phyloP scores from a whole-genome alignment of 1,284 basidiomycete genomes.

The Wolfiporia cocos region DNA sequence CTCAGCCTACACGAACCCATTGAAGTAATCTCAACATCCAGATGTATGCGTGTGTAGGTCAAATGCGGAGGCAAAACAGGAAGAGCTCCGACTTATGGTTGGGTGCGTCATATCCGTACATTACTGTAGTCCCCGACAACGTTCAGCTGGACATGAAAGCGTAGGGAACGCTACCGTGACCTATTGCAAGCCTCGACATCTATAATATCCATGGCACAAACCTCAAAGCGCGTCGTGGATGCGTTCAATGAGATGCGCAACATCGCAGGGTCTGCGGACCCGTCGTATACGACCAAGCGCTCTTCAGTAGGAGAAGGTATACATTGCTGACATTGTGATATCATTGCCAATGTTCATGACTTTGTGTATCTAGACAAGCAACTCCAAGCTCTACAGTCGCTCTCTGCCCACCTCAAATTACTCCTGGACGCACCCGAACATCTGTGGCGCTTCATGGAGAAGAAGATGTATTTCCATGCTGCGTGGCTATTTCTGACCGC shows the following conservation, averaged over 20 bases:
- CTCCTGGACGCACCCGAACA: constrained; percentile 86
- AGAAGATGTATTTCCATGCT: constrained; percentile 72
- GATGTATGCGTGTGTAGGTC: constrained; percentile 51
- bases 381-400: constrained; percentile 62
- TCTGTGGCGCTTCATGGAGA: constrained; percentile 79
- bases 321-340: not conserved
- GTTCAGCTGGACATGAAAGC: constrained; percentile 43
- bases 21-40: too few relatives aligned
- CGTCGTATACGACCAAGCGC: constrained; percentile 36
- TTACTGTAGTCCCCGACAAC: too few relatives aligned
- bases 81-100: constrained; percentile 91
- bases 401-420: constrained; percentile 84
- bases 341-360: not conserved
- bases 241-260: constrained; percentile 55
- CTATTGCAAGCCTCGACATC: constrained; percentile 86
- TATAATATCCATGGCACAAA: constrained; percentile 70
- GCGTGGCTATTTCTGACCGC: constrained; percentile 86
- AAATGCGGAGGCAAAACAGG: constrained; percentile 88
- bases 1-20: too few relatives aligned
- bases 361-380: constrained; percentile 47
- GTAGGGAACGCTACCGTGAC: constrained; percentile 91
- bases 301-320: constrained; percentile 39
- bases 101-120: constrained; percentile 57
- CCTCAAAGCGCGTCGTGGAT: constrained; percentile 55
- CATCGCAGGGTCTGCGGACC: constrained; percentile 42